phyloP scores from a whole-genome alignment of 208 protist genomes.

The Trypanosoma mega region DNA sequence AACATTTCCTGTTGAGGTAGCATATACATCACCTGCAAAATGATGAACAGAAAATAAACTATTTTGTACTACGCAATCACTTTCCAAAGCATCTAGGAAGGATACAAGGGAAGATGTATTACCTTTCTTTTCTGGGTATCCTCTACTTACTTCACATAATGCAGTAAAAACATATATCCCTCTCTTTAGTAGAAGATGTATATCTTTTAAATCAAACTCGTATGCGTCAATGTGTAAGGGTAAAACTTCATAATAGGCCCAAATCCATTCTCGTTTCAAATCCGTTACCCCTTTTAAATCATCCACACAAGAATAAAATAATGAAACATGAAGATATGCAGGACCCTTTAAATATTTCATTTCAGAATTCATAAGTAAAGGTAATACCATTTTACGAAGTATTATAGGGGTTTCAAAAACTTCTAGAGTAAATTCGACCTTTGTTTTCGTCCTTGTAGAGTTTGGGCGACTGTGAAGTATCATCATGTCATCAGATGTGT shows the following conservation, averaged over 20 bases:
- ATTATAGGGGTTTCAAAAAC: conserved; percentile 24
- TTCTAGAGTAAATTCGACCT: conserved; percentile 19
- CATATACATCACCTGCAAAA: conserved; percentile 23
- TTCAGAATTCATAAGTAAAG: conserved; percentile 9
- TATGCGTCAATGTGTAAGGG: background rate
- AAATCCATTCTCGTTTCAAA: conserved; percentile 20
- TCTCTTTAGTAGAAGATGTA: conserved; percentile 11
- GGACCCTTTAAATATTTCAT: conserved; percentile 1
- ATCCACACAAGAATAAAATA: conserved; percentile 23
- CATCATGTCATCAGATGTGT: conserved; percentile 5
- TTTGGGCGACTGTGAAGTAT: conserved; percentile 15
- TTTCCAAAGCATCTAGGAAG: conserved; percentile 8
- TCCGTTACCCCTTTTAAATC: background rate
- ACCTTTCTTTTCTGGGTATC: background rate
- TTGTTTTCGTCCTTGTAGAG: background rate
- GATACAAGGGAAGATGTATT: conserved; percentile 11
- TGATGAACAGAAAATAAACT: conserved; percentile 9
- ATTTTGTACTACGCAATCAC: conserved; percentile 15
- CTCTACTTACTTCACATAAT: conserved; percentile 10
- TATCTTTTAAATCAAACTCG: conserved; percentile 10
- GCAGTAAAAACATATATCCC: conserved; percentile 25
- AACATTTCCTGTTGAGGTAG: conserved; percentile 8
- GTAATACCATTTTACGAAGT: conserved; percentile 18
- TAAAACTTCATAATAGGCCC: conserved; percentile 14
- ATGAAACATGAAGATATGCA: conserved; percentile 13